Conservation (phyloP, 805 yeast species). For the Candida namnaoensis region DNA sequence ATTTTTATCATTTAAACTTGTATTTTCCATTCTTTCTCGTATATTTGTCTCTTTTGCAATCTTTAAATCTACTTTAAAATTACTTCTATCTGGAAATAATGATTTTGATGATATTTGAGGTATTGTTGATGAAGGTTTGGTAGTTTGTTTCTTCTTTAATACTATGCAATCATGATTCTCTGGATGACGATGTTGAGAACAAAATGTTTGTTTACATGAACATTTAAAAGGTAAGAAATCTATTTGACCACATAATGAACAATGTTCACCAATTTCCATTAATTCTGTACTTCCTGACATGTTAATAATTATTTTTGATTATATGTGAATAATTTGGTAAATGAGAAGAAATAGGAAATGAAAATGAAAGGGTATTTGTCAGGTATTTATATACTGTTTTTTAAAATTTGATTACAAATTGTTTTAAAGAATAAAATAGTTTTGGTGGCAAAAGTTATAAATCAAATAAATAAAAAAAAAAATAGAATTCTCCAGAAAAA, state of each 20-base stretch:
- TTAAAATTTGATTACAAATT: too few species aligned
- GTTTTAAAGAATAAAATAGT: too few species aligned
- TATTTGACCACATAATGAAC: conserved; percentile 19
- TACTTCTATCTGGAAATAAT: conserved; percentile 16
- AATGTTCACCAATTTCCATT: conserved; percentile 21
- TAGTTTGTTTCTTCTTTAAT: background rate
- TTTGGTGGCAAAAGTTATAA: too few species aligned
- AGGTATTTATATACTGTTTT: too few species aligned
- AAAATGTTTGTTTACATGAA: conserved; percentile 13
- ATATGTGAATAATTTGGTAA: too few species aligned
- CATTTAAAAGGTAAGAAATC: conserved; percentile 21
- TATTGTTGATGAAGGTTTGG: background rate
- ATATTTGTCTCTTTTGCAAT: conserved; percentile 10
- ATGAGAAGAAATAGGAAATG: too few species aligned
- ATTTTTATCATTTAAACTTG: too few species aligned
- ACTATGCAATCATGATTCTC: conserved; percentile 13
- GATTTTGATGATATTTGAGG: conserved; percentile 1
- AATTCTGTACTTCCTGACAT: conserved; percentile 16
- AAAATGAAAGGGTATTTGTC: too few species aligned
- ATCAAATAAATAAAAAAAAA: too few species aligned
- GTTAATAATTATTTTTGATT: too few species aligned
- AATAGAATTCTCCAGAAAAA: too few species aligned
- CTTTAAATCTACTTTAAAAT: conserved; percentile 10
- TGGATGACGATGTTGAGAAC: conserved; percentile 14
- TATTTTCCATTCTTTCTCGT: background rate